Evolutionary conservation across 345 rosid species (phyloP), one percentile per base, ranked within the genome.

Genomic region (Camelina laxa): DNA sequence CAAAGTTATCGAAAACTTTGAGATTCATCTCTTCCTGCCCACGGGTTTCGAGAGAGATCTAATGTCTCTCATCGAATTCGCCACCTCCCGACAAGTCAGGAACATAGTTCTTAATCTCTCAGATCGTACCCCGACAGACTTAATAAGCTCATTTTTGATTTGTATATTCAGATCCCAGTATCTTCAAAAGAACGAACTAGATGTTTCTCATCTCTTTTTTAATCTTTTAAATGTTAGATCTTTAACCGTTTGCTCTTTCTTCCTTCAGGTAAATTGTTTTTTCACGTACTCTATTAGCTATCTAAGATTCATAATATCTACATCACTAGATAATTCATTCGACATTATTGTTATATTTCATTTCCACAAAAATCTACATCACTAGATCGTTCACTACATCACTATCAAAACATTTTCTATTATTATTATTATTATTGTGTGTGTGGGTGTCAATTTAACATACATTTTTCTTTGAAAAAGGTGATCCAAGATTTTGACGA

Each of bases 401-500:
- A 27, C 30, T 27, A 27, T 27, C 5, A 4, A 27, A 27, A 27
- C 30, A 27, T 27, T n/a, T n/a, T n/a, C n/a, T n/a, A n/a, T n/a
- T n/a, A n/a, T n/a, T n/a, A n/a, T n/a, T n/a, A n/a, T n/a, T n/a
- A n/a, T n/a, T n/a, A n/a, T n/a, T n/a, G 27, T 24, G 4, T 24
- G 27, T 27, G 30, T 27, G 30, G 4, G 30, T 27, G 30, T 27
- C 30, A n/a, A n/a, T n/a, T 27, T 70, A n/a, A 70, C 24, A 14
- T 47, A 3, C 2, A 4, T 53, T 42, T 19, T 33, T 17, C 0
- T 24, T 33, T 14, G 7, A 51, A 78, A 82, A 61, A 77, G 38
- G 17, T 82, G 50, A 79, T 73, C 45, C 64, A 84, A 2, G 24
- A 30, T 47, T 78, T 75, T 57, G 79, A 58, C 0, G 79, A 85